Base-by-base conservation (phyloP, 257 asterid species). In the Verbascum thapsus region DNA sequence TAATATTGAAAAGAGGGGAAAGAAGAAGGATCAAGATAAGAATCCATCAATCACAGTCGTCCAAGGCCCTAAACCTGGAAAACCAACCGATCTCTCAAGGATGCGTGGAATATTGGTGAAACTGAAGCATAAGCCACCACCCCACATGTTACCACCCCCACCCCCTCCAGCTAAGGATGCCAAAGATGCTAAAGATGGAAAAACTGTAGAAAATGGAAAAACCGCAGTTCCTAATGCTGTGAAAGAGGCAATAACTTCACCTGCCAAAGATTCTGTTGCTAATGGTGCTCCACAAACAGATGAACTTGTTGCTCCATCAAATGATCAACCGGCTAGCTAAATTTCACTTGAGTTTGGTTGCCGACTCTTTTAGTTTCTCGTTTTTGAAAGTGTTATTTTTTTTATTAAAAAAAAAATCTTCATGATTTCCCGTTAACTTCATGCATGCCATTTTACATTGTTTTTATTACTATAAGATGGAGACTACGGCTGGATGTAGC, bases 11-110 rank as follows among this genome's bases (percentile, higher is more conserved):
- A 89, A 89, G 80, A 81, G 69, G 75, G 95, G 95, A 32, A 86
- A 81, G 74, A 92, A 85, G 85, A 92, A 87, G 80, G 99, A 92
- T 74, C 92, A 89, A 72, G 99, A 86, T 42, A 88, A 85, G 85
- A 88, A 85, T 80, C 91, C 97, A 65, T 81, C 96, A 1, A 75
- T 92, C 77, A 61, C 85, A 1, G 94, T 92, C 49, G 16, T 92
- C 53, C 98, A 92, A 76, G 98, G 97, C 12, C 98, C 98, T 43
- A 92, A 92, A 66, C 98, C 97, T 3, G 98, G 98, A 26, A 92
- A 92, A 76, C 98, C 97, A 13, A 92, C 98, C n/a, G 98, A 92
- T 26, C 89, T 92, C 68, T 83, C 96, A 8, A 85, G 97, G 85
- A 80, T 92, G 96, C 97, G 98, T 10, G 94, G 92, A 40, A 74